phyloP scores from a whole-genome alignment of 495 filamentous ascomycete genomes.

The Hamigera avellanea region DNA sequence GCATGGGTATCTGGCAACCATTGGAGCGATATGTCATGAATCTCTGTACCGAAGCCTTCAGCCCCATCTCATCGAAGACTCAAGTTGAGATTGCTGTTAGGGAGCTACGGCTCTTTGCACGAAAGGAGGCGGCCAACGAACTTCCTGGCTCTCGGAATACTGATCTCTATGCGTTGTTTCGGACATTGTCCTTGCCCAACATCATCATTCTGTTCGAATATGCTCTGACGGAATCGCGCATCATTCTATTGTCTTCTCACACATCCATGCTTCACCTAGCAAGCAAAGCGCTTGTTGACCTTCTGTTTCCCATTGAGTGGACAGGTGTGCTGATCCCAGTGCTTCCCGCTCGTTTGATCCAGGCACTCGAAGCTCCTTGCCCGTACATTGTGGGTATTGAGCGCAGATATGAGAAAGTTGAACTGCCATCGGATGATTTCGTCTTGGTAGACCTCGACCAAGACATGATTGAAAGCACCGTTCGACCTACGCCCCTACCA shows the following conservation, averaged over 20 bases:
- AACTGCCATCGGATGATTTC: constrained; percentile 93
- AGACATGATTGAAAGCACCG: constrained; percentile 74
- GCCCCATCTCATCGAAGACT: constrained; percentile 83
- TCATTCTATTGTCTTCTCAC: constrained; percentile 91
- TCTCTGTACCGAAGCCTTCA: constrained; percentile 88
- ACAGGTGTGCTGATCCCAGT: constrained; percentile 87
- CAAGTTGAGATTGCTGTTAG: constrained; percentile 89
- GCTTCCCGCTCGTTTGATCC: constrained; percentile 74
- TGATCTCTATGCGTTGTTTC: constrained; percentile 88
- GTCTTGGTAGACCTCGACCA: constrained; percentile 89
- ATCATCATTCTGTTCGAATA: constrained; percentile 90
- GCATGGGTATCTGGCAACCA: constrained; percentile 92
- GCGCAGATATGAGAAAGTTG: constrained; percentile 80
- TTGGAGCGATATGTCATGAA: constrained; percentile 96
- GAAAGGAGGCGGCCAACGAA: constrained; percentile 90
- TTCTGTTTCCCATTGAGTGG: constrained; percentile 89
- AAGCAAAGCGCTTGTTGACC: constrained; percentile 65
- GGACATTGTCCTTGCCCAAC: constrained; percentile 77
- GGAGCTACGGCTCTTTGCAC: constrained; percentile 81
- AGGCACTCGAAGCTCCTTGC: constrained; percentile 87
- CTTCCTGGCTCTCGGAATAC: constrained; percentile 84
- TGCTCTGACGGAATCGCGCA: constrained; percentile 83
- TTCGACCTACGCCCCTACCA: constrained; percentile 61
- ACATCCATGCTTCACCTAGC: constrained; percentile 93
- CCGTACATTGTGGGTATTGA: constrained; percentile 97